Conservation (phyloP, 2,329 filamentous ascomycete species). For the Sphaerostilbella broomeana region DNA sequence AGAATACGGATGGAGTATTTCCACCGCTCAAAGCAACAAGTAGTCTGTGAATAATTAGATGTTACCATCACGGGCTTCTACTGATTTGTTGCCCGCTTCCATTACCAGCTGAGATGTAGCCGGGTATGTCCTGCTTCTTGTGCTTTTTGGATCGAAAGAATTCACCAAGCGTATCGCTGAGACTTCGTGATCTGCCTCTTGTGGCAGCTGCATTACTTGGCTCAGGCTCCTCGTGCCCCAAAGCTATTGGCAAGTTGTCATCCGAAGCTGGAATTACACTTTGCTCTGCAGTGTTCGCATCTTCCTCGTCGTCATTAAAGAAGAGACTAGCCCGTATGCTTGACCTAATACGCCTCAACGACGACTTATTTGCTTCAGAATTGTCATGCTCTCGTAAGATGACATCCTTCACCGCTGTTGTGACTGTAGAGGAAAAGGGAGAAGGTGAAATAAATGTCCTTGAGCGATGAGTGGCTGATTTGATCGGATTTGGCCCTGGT, state of each 20-base stretch:
- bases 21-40: no score
- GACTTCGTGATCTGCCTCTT: conserved; percentile 31
- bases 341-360: conserved; percentile 41
- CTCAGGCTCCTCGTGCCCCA: conserved; percentile 17
- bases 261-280: conserved; percentile 21
- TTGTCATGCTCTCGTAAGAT: conserved; percentile 41
- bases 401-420: conserved; percentile 50
- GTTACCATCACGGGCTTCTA: conserved; percentile 6
- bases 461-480: conserved; percentile 27
- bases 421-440: conserved; percentile 53
- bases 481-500: conserved; percentile 22
- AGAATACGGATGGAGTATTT: no score
- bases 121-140: conserved; percentile 21
- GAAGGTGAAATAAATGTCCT: conserved; percentile 53
- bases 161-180: conserved; percentile 36
- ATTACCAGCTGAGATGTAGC: conserved; percentile 18
- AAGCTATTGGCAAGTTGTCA: conserved; percentile 17
- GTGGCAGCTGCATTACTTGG: conserved; percentile 14
- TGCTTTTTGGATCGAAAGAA: conserved; percentile 33
- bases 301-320: conserved; percentile 40
- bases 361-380: conserved; percentile 34
- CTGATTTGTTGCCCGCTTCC: conserved; percentile 7
- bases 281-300: conserved; percentile 19
- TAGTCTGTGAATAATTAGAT: no score
- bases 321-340: conserved; percentile 50